Base-by-base conservation (phyloP, 768 basidiomycete genomes). In the Podaxis sp. region DNA sequence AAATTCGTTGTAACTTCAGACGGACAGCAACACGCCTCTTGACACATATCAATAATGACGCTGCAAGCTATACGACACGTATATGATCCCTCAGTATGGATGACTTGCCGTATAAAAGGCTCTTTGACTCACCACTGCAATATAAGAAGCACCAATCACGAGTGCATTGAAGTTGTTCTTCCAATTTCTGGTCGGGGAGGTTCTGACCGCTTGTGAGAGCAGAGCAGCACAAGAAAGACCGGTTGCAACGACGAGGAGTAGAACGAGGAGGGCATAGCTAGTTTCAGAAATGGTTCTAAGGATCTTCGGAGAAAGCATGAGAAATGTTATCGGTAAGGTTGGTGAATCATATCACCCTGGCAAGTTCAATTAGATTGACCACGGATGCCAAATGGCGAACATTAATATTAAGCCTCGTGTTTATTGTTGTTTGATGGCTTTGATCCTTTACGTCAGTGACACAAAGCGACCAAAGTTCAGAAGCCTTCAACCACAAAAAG, bases 201-300 rank as follows among this genome's bases (percentile, higher is more conserved):
- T 89, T 56, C 90, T 81, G 20, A 90, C 85, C 0, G 90, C 89
- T 70, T 93, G 90, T 0, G 86, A 84, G 56, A 92, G 80, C 58
- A 92, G 76, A 0, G 85, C 82, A 1, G 83, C 74, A 66, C 85
- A 87, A 4, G 89, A 91, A 20, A 91, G 77, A 33, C 85, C 84
- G 40, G 83, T 76, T 50, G 86, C 82, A 48, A 84, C 82, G 24
- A 80, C 74, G 4, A 82, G 79, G 46, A 82, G 62, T 40, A 87
- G 71, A 8, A 86, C 73, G 28, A 88, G 74, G 46, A 85, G 66
- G 30, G 72, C 76, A 78, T 90, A 89, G 65, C 79, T 78, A 49
- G 79, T 66, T 64, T 82, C 79, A 22, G 87, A 87, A 20, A 85
- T 69, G 62, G 88, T 85, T 65, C 77, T 75, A 68, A 77, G 71